phyloP scores from a whole-genome alignment of 1,284 basidiomycete genomes.

The Ustilago cynodontis region DNA sequence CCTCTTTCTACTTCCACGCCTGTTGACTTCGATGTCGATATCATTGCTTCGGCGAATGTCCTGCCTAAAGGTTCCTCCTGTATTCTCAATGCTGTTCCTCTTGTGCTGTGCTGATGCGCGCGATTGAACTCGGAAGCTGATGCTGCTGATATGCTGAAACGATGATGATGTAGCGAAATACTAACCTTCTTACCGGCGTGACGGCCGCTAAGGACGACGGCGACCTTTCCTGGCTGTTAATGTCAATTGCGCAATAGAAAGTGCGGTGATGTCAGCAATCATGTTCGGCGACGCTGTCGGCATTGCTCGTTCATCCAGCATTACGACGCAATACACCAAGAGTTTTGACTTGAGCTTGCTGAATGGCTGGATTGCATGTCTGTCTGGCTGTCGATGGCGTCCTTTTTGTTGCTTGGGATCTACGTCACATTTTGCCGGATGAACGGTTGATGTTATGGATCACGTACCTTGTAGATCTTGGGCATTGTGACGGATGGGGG shows the following conservation, averaged over 20 bases:
- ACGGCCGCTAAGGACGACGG: slow-evolving; percentile 69
- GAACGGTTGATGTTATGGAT: not conserved
- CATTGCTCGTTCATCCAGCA: slow-evolving; percentile 11
- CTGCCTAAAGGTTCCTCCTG: not conserved
- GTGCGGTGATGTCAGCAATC: no score
- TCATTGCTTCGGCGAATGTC: not conserved
- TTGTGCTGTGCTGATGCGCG: not conserved
- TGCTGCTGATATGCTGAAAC: slow-evolving; percentile 6
- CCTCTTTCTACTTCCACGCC: not conserved
- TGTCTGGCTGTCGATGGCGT: slow-evolving; percentile 25
- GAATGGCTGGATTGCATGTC: slow-evolving; percentile 8
- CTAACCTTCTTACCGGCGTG: slow-evolving; percentile 70
- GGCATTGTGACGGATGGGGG: slow-evolving; percentile 60
- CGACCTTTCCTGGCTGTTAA: slow-evolving; percentile 97
- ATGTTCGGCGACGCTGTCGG: not conserved
- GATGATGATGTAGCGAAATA: slow-evolving; percentile 18
- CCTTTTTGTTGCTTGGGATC: slow-evolving; percentile 14
- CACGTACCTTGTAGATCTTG: slow-evolving; percentile 67
- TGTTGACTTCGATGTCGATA: not conserved
- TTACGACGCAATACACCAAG: slow-evolving; percentile 14
- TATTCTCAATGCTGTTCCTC: not conserved
- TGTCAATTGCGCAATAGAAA: slow-evolving; percentile 68
- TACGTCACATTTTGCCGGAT: not conserved
- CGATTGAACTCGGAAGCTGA: slow-evolving; percentile 21
- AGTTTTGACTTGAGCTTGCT: not conserved